phyloP scores from a whole-genome alignment of 768 basidiomycete genomes.

The Cantharellus anzutake region DNA sequence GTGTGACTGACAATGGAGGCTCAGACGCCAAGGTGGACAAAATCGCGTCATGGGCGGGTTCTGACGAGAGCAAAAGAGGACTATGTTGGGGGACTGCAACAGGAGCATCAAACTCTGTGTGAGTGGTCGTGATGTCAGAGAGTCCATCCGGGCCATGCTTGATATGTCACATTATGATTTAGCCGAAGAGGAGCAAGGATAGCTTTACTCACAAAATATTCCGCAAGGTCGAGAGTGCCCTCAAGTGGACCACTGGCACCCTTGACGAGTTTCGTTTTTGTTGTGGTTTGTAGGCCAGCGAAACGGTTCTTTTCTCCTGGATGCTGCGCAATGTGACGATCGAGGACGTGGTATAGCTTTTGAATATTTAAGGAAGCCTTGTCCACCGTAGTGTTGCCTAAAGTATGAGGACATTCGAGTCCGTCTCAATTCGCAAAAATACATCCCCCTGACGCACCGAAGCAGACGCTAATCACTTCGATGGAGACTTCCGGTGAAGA shows the following conservation, averaged over 20 bases:
- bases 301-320: slow-evolving; percentile 9
- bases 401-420: neutral
- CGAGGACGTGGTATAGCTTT: slow-evolving; percentile 15
- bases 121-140: slow-evolving; percentile 11
- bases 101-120: slow-evolving; percentile 10
- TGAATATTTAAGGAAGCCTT: slow-evolving; percentile 13
- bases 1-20: slow-evolving; percentile 7
- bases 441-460: slow-evolving; percentile 3
- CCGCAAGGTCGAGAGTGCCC: slow-evolving; percentile 11
- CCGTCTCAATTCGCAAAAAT: neutral
- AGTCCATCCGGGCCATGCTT: slow-evolving; percentile 16
- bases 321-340: slow-evolving; percentile 10
- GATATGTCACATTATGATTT: neutral
- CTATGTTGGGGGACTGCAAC: neutral
- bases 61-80: neutral
- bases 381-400: slow-evolving; percentile 10
- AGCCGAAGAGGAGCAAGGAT: too few species aligned
- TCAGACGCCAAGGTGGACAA: slow-evolving; percentile 8
- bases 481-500: slow-evolving; percentile 11
- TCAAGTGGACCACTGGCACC: slow-evolving; percentile 14
- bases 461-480: slow-evolving; percentile 5
- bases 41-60: slow-evolving; percentile 10
- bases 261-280: slow-evolving; percentile 8
- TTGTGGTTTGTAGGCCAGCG: neutral
- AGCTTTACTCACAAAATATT: slow-evolving; percentile 12